These are phyloP conservation scores for Colletotrichum sp. DNA, from an alignment of 2,329 filamentous ascomycete species.

Conservation along the genomic window DNA sequence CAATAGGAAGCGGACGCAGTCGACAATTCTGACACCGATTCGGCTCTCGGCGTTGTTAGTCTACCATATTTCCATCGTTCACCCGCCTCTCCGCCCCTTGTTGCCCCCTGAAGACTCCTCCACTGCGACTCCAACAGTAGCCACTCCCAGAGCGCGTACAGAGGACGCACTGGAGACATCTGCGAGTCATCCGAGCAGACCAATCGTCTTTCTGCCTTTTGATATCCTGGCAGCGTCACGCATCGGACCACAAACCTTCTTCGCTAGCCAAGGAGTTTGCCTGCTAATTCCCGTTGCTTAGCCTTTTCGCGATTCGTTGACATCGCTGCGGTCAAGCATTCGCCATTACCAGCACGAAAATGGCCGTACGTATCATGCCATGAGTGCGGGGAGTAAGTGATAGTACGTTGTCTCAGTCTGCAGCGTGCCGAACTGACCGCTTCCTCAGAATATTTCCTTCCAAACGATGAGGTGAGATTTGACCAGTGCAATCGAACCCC, in stretches of 20 bases:
- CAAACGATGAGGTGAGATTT: slow-evolving; percentile 29
- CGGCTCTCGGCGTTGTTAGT: slow-evolving; percentile 7
- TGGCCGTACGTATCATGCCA: slow-evolving; percentile 41
- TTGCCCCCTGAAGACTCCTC: background rate
- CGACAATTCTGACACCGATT: background rate
- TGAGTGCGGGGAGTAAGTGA: slow-evolving; percentile 6
- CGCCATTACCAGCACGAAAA: slow-evolving; percentile 41
- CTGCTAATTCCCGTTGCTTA: background rate
- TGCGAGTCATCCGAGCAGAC: background rate
- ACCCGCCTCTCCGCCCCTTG: background rate
- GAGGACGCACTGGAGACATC: background rate
- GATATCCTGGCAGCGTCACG: background rate
- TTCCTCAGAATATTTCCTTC: slow-evolving; percentile 27
- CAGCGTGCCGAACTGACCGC: background rate
- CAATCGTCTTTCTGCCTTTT: background rate
- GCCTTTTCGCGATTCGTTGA: background rate
- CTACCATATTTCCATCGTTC: background rate
- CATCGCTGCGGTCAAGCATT: slow-evolving; percentile 34
- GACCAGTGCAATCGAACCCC: too few relatives aligned
- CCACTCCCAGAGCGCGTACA: background rate
- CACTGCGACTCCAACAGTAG: background rate
- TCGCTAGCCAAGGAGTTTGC: background rate
- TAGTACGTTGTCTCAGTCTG: background rate
- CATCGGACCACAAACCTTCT: background rate
- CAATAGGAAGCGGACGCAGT: background rate